Base-by-base conservation (phyloP, 768 basidiomycete species). In the Gelatoporia subvermispora region DNA sequence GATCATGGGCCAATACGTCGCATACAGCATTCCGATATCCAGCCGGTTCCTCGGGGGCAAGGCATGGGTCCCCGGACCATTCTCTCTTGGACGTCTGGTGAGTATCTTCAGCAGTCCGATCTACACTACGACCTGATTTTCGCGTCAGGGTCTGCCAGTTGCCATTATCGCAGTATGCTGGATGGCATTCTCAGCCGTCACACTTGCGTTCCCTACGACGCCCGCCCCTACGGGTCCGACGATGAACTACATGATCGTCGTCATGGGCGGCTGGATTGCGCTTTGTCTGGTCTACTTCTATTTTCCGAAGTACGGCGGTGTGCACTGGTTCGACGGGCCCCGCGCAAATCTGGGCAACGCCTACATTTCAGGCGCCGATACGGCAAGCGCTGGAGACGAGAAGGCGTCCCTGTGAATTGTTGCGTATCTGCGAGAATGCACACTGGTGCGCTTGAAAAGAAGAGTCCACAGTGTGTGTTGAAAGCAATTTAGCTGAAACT, bases 231-330 rank as follows among this genome's bases (percentile, higher is more conserved):
- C 52, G 21, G 65, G 66, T 3, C 40, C 60, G 15, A 56, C 56
- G 11, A 71, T 73, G 68, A 72, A 73, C 58, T 73, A 72, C 47
- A 64, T 62, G 50, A 55, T 66, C 45, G 64, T 67, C 34, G 69
- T 73, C 23, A 52, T 60, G 21, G 64, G 62, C 8, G 70, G 60
- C 8, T 62, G 65, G 31, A 60, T 69, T 53, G 28, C 56, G 8
- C 65, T 71, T 24, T 66, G 67, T 35, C 55, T 67, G 20, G 47
- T 56, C 3, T 73, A 68, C 58, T 73, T 62, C 57, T 68, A 62
- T 57, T 45, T 69, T 34, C 62, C 61, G 18, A 53, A 48, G 13
- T 62, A 61, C 25, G 63, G 61, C n/a, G 63, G 61, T 22, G 47
- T 35, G 37, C 40, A 48, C 40, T 64, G 63, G 63, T 64, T 62